Evolutionary conservation across 768 basidiomycete genomes (phyloP).

Genomic region (Leccinum aurantiacum): DNA sequence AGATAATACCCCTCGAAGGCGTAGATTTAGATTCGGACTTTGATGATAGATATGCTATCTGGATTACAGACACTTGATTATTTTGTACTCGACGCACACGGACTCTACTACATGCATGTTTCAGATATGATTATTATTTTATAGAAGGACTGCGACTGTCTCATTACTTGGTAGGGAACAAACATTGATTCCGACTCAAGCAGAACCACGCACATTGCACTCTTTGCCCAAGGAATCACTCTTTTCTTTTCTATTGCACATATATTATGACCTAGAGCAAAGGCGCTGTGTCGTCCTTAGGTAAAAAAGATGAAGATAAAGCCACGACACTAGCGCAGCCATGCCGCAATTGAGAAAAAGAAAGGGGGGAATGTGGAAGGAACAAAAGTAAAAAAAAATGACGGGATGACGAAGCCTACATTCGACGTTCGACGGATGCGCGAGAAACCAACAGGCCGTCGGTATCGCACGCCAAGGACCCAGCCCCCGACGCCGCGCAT

Average conservation of each 20-base stretch:
- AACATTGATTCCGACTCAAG: no score
- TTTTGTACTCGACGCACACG: no score
- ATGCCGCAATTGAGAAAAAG: constrained; percentile 14
- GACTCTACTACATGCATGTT: no score
- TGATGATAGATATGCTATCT: neutral
- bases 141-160: no score
- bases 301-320: constrained; percentile 12
- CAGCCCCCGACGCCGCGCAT: constrained; percentile 19
- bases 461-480: constrained; percentile 14
- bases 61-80: no score
- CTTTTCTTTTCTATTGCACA: neutral
- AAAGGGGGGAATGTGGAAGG: constrained; percentile 1
- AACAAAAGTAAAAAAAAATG: constrained; percentile 16
- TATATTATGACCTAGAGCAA: constrained; percentile 30
- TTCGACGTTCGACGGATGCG: constrained; percentile 18
- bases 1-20: constrained; percentile 24
- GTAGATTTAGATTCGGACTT: constrained; percentile 10
- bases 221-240: neutral
- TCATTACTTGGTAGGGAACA: no score
- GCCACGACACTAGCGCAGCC: constrained; percentile 26
- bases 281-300: constrained; percentile 28
- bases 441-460: constrained; percentile 11
- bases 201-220: no score
- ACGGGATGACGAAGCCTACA: constrained; percentile 27
- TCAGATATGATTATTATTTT: no score